Evolutionary conservation across 306 rosid species (phyloP).

Genomic region (Sechiopsis laciniata): DNA sequence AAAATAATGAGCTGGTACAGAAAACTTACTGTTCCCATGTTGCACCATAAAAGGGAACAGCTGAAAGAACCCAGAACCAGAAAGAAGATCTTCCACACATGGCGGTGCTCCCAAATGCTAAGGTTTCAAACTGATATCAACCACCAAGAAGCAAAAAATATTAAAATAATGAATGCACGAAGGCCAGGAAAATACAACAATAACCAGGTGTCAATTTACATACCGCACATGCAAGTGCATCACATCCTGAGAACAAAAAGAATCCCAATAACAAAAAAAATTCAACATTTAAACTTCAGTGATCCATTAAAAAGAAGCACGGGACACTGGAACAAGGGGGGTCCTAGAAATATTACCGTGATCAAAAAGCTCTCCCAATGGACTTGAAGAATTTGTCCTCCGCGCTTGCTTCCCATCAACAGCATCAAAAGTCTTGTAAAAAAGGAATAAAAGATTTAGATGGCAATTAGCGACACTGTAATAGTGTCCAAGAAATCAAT

Average conservation of each 20-base stretch:
- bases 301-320: conserved; percentile 5
- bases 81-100: conserved; percentile 84
- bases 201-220: conserved; percentile 24
- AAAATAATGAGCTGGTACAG: conserved; percentile 7
- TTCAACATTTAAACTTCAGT: conserved; percentile 16
- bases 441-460: conserved; percentile 5
- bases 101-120: conserved; percentile 93
- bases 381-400: conserved; percentile 92
- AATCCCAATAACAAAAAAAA: conserved; percentile 5
- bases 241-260: conserved; percentile 71
- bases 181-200: conserved; percentile 5
- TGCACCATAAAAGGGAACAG: conserved; percentile 82
- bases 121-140: conserved; percentile 58
- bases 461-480: background rate
- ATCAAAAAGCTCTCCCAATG: conserved; percentile 92
- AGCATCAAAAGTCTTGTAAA: conserved; percentile 84
- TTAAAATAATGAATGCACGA: background rate
- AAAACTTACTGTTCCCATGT: conserved; percentile 96
- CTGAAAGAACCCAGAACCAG: conserved; percentile 97
- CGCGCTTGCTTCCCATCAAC: conserved; percentile 99
- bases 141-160: conserved; percentile 15
- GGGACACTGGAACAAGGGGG: background rate
- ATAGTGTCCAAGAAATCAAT: background rate
- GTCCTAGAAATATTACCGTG: conserved; percentile 50
- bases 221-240: conserved; percentile 99